phyloP scores from a whole-genome alignment of 2,329 filamentous ascomycete species.

The Cephalotrichum gorgonifer region DNA sequence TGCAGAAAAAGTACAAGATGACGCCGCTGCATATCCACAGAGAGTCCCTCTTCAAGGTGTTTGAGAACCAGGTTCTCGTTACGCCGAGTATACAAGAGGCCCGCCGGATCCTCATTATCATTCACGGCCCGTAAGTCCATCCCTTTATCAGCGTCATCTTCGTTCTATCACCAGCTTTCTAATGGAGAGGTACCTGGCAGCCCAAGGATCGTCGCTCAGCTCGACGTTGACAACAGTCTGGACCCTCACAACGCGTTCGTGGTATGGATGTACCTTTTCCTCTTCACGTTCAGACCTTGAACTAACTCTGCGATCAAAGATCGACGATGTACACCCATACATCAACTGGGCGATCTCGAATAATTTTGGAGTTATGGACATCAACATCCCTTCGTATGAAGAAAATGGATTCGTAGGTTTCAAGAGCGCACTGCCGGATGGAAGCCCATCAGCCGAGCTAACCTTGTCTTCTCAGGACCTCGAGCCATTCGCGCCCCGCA shows the following conservation, averaged over 20 bases:
- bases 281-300: neutral
- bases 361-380: conserved; percentile 76
- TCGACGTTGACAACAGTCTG: conserved; percentile 61
- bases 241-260: conserved; percentile 83
- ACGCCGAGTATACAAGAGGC: conserved; percentile 59
- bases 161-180: neutral
- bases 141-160: conserved; percentile 1
- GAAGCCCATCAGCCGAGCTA: conserved; percentile 3
- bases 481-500: conserved; percentile 33
- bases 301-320: conserved; percentile 36
- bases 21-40: conserved; percentile 70
- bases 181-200: conserved; percentile 23
- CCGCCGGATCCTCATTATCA: conserved; percentile 67
- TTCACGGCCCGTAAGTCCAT: conserved; percentile 72
- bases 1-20: conserved; percentile 69
- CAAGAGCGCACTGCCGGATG: too few relatives aligned
- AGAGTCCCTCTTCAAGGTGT: conserved; percentile 61
- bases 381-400: conserved; percentile 71
- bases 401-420: too few relatives aligned
- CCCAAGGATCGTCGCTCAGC: conserved; percentile 59
- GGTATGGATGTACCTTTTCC: conserved; percentile 39
- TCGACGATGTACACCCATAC: conserved; percentile 71
- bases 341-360: conserved; percentile 73
- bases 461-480: conserved; percentile 25
- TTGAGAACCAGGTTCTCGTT: conserved; percentile 77